Base-by-base conservation (phyloP, 2,329 filamentous ascomycete species). In the Trichocomaceae sp. region DNA sequence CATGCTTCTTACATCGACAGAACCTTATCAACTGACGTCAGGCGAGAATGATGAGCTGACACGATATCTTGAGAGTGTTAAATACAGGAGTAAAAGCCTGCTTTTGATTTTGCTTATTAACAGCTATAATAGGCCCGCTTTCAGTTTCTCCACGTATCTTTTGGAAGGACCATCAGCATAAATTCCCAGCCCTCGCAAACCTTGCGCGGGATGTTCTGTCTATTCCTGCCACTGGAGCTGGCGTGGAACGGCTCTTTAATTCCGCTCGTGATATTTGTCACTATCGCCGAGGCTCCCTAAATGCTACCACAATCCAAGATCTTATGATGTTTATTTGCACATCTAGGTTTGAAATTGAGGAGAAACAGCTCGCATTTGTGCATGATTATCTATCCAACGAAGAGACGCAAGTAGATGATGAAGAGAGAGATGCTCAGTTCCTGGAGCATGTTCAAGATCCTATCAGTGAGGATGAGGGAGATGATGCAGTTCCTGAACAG, bases 21-120 rank as follows among this genome's bases (percentile, higher is more conserved):
- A n/a, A n/a, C n/a, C n/a, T n/a, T n/a, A n/a, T n/a, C 47, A 35
- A 26, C 35, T 29, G 45, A 42, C 37, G 47, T 22, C 20, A 22
- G 31, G 20, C n/a, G n/a, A 9, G 9, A 26, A 23, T 42, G 35
- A 57, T 41, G 50, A 59, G 23, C 26, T 57, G 6, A 49, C 39
- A 10, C 15, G 50, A 54, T 58, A 60, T 47, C 57, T 60, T 52
- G 33, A 52, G 13, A 52, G 50, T 54, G 50, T 20, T 57, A 49
- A 31, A 31, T 52, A 13, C 35, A 52, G 19, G 3, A 19, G 17
- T 31, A 46, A n/a, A n/a, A n/a, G n/a, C 9, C 9, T 29, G 26
- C 23, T 26, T 51, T 42, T 22, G 33, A 17, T 52, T 42, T 41
- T 17, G 7, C 26, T 12, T 52, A 56, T 35, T 29, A 12, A 56